Evolutionary conservation across 495 filamentous ascomycete species (phyloP).

Genomic region (Penicillium salamii): DNA sequence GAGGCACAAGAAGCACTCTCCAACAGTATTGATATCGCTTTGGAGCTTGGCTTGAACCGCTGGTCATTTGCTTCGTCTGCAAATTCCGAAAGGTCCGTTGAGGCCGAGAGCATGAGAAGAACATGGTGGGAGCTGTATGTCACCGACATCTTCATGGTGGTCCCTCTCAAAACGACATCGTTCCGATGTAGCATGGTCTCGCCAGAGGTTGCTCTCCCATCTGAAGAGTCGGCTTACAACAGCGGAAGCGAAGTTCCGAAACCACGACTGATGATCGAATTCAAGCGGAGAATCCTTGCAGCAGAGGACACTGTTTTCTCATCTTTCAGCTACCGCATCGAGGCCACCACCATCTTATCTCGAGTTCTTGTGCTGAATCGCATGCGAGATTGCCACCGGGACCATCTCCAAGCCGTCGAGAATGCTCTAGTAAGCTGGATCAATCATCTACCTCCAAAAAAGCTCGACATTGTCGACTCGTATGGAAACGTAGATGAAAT

Average conservation of each 20-base stretch:
- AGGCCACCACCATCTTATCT: conserved; percentile 36
- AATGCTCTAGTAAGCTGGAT: conserved; percentile 46
- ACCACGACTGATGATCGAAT: conserved; percentile 30
- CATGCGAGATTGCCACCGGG: conserved; percentile 34
- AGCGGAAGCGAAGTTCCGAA: conserved; percentile 25
- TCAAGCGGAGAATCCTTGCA: conserved; percentile 36
- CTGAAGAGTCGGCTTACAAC: conserved; percentile 37
- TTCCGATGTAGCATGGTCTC: conserved; percentile 32
- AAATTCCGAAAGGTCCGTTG: conserved; percentile 22
- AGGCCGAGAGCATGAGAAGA: conserved; percentile 39
- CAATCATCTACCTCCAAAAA: conserved; percentile 39
- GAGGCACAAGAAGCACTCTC: conserved; percentile 34
- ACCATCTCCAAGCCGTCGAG: conserved; percentile 43
- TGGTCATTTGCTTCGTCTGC: conserved; percentile 29
- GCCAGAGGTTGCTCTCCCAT: conserved; percentile 37
- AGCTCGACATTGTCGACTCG: conserved; percentile 42
- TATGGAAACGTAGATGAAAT: conserved; percentile 47
- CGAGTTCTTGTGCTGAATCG: conserved; percentile 37
- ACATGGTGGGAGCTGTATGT: conserved; percentile 47
- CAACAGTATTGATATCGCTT: conserved; percentile 29
- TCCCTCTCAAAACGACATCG: conserved; percentile 25
- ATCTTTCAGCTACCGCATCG: conserved; percentile 44
- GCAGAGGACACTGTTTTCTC: conserved; percentile 37
- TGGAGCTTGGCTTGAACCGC: conserved; percentile 38
- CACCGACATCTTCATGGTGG: conserved; percentile 36